Percentiles rank a stretch among this genome's conserved stretches.
These are phyloP conservation scores for Adansonia grandidieri DNA, from an alignment of 441 rosid genomes.

Conservation along the genomic window DNA sequence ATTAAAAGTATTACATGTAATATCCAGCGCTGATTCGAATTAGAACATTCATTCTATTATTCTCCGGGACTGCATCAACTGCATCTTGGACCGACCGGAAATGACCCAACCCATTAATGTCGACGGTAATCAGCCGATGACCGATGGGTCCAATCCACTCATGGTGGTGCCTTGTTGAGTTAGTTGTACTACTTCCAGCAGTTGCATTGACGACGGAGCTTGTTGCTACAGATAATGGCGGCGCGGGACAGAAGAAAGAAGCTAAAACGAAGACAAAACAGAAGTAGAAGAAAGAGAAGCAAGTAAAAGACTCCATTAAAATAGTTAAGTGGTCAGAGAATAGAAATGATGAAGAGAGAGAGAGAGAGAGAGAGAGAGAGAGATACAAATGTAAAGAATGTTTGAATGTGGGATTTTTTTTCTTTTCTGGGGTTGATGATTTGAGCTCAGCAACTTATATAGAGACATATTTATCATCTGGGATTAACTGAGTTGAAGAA, in stretches of 20 bases:
- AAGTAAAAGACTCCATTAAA: conserved; percentile 47
- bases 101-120: conserved; percentile 55
- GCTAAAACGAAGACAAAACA: too few species aligned
- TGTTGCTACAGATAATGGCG: conserved; percentile 37
- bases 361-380: conserved; percentile 17
- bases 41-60: conserved; percentile 59
- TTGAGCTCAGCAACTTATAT: not conserved
- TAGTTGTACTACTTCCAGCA: conserved; percentile 27
- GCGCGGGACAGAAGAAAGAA: conserved; percentile 27
- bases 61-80: conserved; percentile 65
- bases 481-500: conserved; percentile 8
- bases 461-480: not conserved
- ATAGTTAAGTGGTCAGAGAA: conserved; percentile 26
- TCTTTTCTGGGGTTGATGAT: not conserved
- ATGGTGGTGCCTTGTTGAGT: conserved; percentile 46
- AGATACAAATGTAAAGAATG: conserved; percentile 12
- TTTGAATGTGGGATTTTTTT: not conserved
- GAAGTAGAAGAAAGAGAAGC: conserved; percentile 24
- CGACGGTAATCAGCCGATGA: conserved; percentile 66
- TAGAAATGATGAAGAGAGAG: conserved; percentile 21
- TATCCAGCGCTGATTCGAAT: conserved; percentile 70
- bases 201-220: conserved; percentile 19
- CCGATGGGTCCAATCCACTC: conserved; percentile 84
- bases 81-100: conserved; percentile 85
- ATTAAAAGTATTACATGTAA: conserved; percentile 52